A percentile compares a stretch with the other conserved stretches of the same genome.
phyloP scores from a whole-genome alignment of 1,284 basidiomycete genomes.

The Ustilago cynodontis region DNA sequence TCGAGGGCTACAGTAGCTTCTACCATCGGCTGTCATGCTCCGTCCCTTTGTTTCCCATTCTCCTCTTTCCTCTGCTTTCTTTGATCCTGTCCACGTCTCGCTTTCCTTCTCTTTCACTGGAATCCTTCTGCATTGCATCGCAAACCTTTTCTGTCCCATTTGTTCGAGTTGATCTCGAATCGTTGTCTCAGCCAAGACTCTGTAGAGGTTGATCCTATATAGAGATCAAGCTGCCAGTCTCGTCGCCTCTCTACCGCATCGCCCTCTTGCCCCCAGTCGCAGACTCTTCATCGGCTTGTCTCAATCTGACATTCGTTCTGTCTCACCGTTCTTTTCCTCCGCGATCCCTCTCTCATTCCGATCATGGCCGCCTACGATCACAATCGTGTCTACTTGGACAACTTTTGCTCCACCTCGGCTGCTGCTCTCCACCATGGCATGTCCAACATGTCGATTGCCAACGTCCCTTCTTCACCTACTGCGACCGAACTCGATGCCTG shows the following conservation, averaged over 20 bases:
- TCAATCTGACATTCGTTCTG: constrained; percentile 16
- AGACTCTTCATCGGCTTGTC: neutral
- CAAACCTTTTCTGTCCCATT: neutral
- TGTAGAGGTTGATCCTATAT: constrained; percentile 13
- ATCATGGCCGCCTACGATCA: constrained; percentile 26
- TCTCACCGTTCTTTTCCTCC: neutral
- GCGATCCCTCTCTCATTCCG: neutral
- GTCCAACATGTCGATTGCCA: constrained; percentile 40
- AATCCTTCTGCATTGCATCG: neutral
- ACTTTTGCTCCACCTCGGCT: constrained; percentile 19
- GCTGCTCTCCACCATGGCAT: constrained; percentile 25
- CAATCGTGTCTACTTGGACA: constrained; percentile 25
- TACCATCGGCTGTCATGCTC: neutral
- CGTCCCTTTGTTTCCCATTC: constrained; percentile 1
- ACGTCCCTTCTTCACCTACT: constrained; percentile 17
- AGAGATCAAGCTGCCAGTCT: constrained; percentile 10
- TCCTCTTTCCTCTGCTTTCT: neutral
- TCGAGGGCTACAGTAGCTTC: neutral
- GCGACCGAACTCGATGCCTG: constrained; percentile 4
- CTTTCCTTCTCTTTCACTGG: neutral
- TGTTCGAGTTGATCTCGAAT: constrained; percentile 29
- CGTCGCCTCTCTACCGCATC: constrained; percentile 11
- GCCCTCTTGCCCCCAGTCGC: neutral
- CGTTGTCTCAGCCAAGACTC: neutral
- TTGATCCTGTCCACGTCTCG: neutral